Conservation (phyloP, 1,284 basidiomycete species). For the Cutaneotrichosporon sp. region DNA sequence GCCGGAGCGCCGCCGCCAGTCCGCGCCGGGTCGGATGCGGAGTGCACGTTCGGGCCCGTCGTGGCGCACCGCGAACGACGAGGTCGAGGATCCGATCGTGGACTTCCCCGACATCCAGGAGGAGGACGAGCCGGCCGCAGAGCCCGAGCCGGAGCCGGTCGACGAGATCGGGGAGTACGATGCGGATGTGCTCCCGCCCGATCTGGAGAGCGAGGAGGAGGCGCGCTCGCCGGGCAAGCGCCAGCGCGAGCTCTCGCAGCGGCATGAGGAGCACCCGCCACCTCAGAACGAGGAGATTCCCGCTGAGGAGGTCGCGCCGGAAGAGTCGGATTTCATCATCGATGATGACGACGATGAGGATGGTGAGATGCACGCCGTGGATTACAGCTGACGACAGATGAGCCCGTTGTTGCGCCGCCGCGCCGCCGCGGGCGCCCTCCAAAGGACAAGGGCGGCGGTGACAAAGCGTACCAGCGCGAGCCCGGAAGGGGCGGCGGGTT, state of each 20-base stretch:
- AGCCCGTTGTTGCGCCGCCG: conserved; percentile 18
- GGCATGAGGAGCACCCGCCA: too few relatives aligned
- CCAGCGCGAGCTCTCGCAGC: too few relatives aligned
- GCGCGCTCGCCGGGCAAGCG: not conserved
- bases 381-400: conserved; percentile 15
- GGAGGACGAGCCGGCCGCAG: not conserved
- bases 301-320: conserved; percentile 22
- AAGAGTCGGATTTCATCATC: conserved; percentile 23
- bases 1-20: not conserved
- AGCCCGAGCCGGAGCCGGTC: not conserved
- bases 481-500: conserved; percentile 48
- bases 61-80: not conserved
- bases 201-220: not conserved
- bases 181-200: not conserved
- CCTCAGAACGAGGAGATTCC: too few relatives aligned
- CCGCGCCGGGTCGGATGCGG: not conserved
- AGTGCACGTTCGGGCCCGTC: not conserved
- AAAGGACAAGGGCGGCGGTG: conserved; percentile 19
- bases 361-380: not conserved
- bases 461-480: conserved; percentile 35
- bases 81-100: too few relatives aligned
- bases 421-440: conserved; percentile 10
- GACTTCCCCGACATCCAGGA: not conserved
- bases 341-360: conserved; percentile 16
- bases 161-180: not conserved